phyloP scores from a whole-genome alignment of 345 rosid genomes.

The Adansonia digitata region DNA sequence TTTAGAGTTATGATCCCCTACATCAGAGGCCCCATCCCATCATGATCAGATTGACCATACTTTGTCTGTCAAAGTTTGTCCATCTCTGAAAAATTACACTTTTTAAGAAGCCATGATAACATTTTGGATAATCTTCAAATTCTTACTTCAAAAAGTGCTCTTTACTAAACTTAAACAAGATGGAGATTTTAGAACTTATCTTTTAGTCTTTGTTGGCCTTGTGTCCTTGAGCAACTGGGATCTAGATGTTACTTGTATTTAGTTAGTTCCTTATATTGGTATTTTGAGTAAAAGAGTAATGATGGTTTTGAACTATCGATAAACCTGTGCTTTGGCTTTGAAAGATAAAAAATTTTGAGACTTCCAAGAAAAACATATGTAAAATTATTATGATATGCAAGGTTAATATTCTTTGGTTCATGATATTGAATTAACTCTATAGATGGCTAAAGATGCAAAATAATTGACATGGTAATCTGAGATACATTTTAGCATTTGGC shows the following conservation, averaged over 20 bases:
- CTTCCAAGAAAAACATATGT: background rate
- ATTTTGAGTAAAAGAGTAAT: slow-evolving; percentile 6
- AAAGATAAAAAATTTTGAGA: too few species aligned
- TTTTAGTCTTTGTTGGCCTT: background rate
- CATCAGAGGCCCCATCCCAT: background rate
- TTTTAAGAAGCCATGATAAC: background rate
- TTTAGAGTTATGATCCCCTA: background rate
- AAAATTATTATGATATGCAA: background rate
- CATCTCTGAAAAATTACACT: background rate
- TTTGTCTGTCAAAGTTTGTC: background rate
- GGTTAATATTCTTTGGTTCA: background rate
- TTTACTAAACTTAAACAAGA: background rate
- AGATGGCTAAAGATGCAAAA: background rate
- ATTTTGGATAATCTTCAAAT: background rate
- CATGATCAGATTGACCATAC: background rate
- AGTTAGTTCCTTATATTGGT: background rate
- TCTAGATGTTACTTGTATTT: background rate
- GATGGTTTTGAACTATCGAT: background rate
- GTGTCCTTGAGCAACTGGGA: background rate
- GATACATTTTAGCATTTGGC: background rate
- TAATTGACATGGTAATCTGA: background rate
- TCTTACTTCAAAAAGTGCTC: background rate
- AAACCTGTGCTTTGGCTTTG: too few species aligned
- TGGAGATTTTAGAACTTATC: background rate
- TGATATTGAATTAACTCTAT: background rate